Evolutionary conservation across 2,329 filamentous ascomycete genomes (phyloP), one percentile per base, ranked within the genome.

Genomic region (Calycina herbarum): DNA sequence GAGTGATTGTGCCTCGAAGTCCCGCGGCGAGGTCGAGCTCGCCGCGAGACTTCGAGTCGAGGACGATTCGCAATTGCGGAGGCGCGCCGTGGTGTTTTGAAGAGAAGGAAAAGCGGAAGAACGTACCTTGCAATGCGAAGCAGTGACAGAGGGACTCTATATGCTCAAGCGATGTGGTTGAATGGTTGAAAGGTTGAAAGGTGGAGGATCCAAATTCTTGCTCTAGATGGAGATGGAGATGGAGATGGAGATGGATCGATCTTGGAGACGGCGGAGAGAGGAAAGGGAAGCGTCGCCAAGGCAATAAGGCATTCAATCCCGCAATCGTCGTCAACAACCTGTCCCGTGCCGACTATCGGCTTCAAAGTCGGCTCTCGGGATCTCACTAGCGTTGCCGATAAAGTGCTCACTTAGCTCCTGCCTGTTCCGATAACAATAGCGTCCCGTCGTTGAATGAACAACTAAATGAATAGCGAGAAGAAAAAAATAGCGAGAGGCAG

Each of bases 141-240:
- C 64, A 67, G 64, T 24, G 33, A 64, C 48, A 64, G 63, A 67
- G 57, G 17, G 61, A 56, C 48, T 69, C 62, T 64, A 60, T 63
- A 27, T 66, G 40, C 65, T 64, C 51, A 27, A 61, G n/a, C 40
- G 35, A 45, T 48, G 15, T 51, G n/a, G 48, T 20, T 40, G 57
- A 40, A 40, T 56, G 17, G 45, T 51, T 13, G 29, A 24, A 17
- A 40, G 38, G 33, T 33, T n/a, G 31, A n/a, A 17, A 42, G 51
- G 17, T 35, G 31, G 6, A 7, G 20, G n/a, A 11, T n/a, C 31
- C 5, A 24, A 29, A 31, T 2, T 20, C 17, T 31, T 20, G 6
- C 13, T 42, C 17, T 42, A 17, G n/a, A 24, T 11, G 20, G 29
- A 13, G 17, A 3, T 57, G 4, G 15, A 10, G 27, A 29, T 29